Conservation (phyloP, 306 rosid species). For the Potentilla sterilis region DNA sequence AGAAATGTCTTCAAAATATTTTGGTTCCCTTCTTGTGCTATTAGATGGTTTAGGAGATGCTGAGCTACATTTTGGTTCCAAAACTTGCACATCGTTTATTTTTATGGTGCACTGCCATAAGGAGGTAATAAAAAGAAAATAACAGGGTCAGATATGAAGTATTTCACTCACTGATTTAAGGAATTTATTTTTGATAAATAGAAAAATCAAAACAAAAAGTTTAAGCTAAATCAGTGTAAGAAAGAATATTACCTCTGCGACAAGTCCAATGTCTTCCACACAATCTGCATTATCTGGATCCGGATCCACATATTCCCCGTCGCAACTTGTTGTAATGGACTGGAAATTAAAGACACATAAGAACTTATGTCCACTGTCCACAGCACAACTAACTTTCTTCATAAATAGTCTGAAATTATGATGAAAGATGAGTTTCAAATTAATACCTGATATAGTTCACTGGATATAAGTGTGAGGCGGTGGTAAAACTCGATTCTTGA, state of each 20-base stretch:
- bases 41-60: constrained; percentile 16
- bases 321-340: neutral
- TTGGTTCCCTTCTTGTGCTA: neutral
- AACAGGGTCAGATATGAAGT: neutral
- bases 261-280: neutral
- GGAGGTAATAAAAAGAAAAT: neutral
- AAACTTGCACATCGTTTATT: constrained; percentile 21
- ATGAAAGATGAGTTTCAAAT: no score
- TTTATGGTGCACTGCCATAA: constrained; percentile 33
- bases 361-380: neutral
- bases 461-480: constrained; percentile 40
- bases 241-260: neutral
- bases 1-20: constrained; percentile 11
- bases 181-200: no score
- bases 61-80: constrained; percentile 36
- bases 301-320: neutral
- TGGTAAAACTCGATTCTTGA: constrained; percentile 37
- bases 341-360: neutral
- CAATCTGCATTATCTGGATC: neutral
- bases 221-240: neutral
- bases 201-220: neutral
- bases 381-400: no score
- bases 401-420: no score
- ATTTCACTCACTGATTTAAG: no score
- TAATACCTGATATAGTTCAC: constrained; percentile 48